These are phyloP conservation scores for Zygoascus hellenicus DNA, from an alignment of 1,139 yeast species.

Conservation along the genomic window DNA sequence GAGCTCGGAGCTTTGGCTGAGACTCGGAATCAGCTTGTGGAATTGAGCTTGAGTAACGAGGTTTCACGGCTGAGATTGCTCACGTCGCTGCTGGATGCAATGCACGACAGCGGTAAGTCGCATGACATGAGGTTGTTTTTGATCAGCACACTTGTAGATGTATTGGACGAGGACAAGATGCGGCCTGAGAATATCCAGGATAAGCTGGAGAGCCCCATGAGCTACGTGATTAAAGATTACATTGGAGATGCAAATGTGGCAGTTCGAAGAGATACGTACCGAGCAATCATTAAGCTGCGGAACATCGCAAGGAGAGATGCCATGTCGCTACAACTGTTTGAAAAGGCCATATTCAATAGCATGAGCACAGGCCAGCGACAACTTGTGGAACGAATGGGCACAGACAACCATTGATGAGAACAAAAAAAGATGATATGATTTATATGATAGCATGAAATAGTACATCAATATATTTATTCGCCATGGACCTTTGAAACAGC, in stretches of 20 bases:
- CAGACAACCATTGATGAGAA: neutral
- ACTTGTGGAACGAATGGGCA: slow-evolving; percentile 16
- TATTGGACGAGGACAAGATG: slow-evolving; percentile 5
- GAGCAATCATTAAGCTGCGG: slow-evolving; percentile 22
- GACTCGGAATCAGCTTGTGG: slow-evolving; percentile 20
- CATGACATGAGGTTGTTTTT: slow-evolving; percentile 15
- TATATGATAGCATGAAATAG: neutral
- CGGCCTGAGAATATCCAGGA: slow-evolving; percentile 11
- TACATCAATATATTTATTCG: slow-evolving; percentile 9
- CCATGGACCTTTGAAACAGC: slow-evolving; percentile 27
- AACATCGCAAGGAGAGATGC: slow-evolving; percentile 9
- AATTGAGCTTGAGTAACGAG: slow-evolving; percentile 2
- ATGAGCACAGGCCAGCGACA: slow-evolving; percentile 29
- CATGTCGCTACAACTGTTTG: slow-evolving; percentile 15
- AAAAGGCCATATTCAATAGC: slow-evolving; percentile 9
- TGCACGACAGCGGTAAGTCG: slow-evolving; percentile 2
- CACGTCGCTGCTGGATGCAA: slow-evolving; percentile 9
- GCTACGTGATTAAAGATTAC: slow-evolving; percentile 17
- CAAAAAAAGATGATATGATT: neutral
- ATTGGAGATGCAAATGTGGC: slow-evolving; percentile 23
- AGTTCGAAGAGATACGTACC: slow-evolving; percentile 30
- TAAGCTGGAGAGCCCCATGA: slow-evolving; percentile 10
- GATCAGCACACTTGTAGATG: slow-evolving; percentile 14
- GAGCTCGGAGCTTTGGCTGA: slow-evolving; percentile 22
- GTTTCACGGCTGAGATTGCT: slow-evolving; percentile 11